Base-by-base conservation (phyloP, 768 basidiomycete genomes). In the Lactarius hengduanensis region DNA sequence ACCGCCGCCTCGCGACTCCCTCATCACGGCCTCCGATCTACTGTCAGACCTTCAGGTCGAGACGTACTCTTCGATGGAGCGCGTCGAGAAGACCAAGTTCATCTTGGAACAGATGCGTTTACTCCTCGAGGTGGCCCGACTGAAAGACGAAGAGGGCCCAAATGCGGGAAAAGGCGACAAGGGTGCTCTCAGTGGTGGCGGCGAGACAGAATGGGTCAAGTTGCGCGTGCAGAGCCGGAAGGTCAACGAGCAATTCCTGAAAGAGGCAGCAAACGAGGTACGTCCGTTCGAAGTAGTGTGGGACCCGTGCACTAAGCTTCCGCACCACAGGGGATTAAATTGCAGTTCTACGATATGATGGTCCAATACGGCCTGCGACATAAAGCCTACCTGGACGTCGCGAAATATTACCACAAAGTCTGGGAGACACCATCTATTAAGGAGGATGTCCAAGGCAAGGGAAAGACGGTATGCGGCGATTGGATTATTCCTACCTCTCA, bases 21-120 rank as follows among this genome's bases (percentile, higher is more conserved):
- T 94, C 45, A 86, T 91, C 72, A 90, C 88, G 0, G 95, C 97
- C 7, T 95, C 93, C 0, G 97, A 98, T 69, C 80, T 98, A 34
- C 82, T 98, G 67, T 90, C 90, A 28, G 97, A 99, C 65, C 86
- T 99, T 2, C 96, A 98, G 79, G 96, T 99, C 45, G 97, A 99
- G 78, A 98, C 97, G 1, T 99, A 98, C 76, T 98, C 96, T 16
- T 94, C 93, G 7, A 98, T 99, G 97, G 94, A 98, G 70, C 88
- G 95, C 66, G 80, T 91, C 73, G 97, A 99, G 77, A 99, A 99
- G 83, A 97, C 94, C 4, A 94, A 98, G 75, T 98, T 99, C 73
- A 92, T 99, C 71, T 79, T 98, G 54, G 96, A 98, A 77, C 97
- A 98, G 77, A 98, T 99, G 94, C 83, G 97, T 65, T 76, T 98